Percentiles rank a stretch among this genome's conserved stretches.
These are phyloP conservation scores for Geum urbanum DNA, from an alignment of 306 rosid genomes.

Conservation along the genomic window DNA sequence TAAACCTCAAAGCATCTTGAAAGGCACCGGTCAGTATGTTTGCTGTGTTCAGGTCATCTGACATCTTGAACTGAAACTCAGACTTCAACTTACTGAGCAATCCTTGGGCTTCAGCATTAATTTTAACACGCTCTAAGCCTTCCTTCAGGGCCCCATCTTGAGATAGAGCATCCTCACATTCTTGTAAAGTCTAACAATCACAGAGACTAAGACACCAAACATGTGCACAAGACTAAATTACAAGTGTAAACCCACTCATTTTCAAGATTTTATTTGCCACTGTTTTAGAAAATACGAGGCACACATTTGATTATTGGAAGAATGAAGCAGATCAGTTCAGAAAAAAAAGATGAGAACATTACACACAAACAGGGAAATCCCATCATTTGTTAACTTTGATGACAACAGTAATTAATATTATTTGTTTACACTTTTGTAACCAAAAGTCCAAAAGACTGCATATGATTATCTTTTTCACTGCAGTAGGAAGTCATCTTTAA, in stretches of 20 bases:
- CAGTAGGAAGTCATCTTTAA: neutral
- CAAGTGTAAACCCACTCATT: neutral
- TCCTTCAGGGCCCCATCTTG: conserved; percentile 41
- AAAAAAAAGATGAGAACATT: neutral
- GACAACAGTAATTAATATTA: neutral
- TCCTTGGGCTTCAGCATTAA: conserved; percentile 52
- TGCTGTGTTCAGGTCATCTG: conserved; percentile 91
- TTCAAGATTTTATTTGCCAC: neutral
- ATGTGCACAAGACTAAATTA: neutral
- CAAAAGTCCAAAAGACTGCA: neutral
- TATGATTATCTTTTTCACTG: neutral
- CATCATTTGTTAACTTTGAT: too few species aligned
- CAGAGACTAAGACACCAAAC: conserved; percentile 15
- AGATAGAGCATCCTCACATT: conserved; percentile 59
- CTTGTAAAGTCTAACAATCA: conserved; percentile 76
- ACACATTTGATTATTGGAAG: neutral
- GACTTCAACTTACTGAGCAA: conserved; percentile 52
- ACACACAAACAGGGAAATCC: neutral
- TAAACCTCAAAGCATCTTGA: conserved; percentile 74
- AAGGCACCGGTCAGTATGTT: conserved; percentile 73
- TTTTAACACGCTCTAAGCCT: conserved; percentile 39
- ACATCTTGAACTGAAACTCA: conserved; percentile 80
- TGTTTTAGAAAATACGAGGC: neutral
- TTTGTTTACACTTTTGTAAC: neutral
- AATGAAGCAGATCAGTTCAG: neutral